Percentiles rank a stretch among this genome's conserved stretches.
Evolutionary conservation across 2,329 filamentous ascomycete genomes (phyloP).

Genomic region (Colletotrichum zoysiae): DNA sequence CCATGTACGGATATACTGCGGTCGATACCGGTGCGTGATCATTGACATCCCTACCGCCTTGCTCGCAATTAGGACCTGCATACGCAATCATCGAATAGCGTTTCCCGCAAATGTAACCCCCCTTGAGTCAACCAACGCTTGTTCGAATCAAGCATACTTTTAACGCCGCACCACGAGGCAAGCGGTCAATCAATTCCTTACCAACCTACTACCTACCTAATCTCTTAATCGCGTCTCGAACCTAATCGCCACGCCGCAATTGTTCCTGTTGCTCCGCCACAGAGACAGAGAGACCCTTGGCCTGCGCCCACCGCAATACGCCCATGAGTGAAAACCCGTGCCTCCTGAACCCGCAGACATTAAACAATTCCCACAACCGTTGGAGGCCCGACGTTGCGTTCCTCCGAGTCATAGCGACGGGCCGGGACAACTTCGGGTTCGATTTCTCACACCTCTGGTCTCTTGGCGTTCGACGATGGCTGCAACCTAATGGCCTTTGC

Average conservation of each 20-base stretch:
- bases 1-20: no score
- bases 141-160: slow-evolving; percentile 34
- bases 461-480: slow-evolving; percentile 6
- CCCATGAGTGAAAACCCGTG: slow-evolving; percentile 8
- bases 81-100: slow-evolving; percentile 20
- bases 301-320: slow-evolving; percentile 11
- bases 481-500: slow-evolving; percentile 30
- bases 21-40: not conserved
- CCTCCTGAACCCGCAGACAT: slow-evolving; percentile 14
- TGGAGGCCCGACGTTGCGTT: slow-evolving; percentile 23
- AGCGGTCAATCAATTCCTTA: not conserved
- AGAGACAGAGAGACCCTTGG: not conserved
- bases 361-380: slow-evolving; percentile 27
- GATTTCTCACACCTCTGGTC: not conserved
- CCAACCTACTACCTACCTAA: not conserved
- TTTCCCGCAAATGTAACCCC: slow-evolving; percentile 25
- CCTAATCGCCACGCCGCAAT: slow-evolving; percentile 2
- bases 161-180: not conserved
- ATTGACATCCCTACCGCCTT: slow-evolving; percentile 6
- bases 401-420: slow-evolving; percentile 32
- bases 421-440: not conserved
- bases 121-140: slow-evolving; percentile 22
- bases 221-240: slow-evolving; percentile 3
- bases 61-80: slow-evolving; percentile 19
- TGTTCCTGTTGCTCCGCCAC: slow-evolving; percentile 9